Conservation (phyloP, 345 rosid genomes). For the Hibiscus syriacus region DNA sequence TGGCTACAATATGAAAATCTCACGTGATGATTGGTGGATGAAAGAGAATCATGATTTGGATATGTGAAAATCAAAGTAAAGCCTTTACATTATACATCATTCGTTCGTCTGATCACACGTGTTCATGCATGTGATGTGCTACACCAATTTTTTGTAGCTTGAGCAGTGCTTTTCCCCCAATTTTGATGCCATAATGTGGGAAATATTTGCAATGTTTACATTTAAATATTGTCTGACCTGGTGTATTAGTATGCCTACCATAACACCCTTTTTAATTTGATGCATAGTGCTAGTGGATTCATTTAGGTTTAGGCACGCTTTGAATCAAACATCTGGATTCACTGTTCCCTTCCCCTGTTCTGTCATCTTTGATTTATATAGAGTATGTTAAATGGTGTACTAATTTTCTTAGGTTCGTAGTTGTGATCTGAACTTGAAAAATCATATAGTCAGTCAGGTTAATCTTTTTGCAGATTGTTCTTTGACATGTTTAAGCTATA, state of each 20-base stretch:
- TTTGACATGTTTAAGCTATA: not conserved
- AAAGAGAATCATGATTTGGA: not conserved
- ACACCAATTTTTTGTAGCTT: not conserved
- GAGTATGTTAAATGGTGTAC: not conserved
- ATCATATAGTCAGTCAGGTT: not conserved
- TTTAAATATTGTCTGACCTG: not conserved
- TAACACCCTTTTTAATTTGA: not conserved
- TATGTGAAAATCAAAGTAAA: not conserved
- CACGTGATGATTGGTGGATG: not conserved
- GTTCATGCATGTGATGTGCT: not conserved
- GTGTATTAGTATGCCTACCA: not conserved
- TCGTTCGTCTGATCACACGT: not conserved
- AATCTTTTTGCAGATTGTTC: slow-evolving; percentile 1
- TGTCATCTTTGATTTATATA: not conserved
- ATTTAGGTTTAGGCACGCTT: not conserved
- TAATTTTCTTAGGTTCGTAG: not conserved
- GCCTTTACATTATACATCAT: not conserved
- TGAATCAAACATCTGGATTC: not conserved
- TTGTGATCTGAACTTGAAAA: not conserved
- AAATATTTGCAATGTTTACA: not conserved
- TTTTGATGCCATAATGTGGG: not conserved
- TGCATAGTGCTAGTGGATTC: no score
- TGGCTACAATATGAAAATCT: not conserved
- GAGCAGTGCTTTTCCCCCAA: not conserved
- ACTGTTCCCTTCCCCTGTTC: not conserved